Conservation (phyloP, 2,329 filamentous ascomycete genomes). For the Boeremia lycopersici region DNA sequence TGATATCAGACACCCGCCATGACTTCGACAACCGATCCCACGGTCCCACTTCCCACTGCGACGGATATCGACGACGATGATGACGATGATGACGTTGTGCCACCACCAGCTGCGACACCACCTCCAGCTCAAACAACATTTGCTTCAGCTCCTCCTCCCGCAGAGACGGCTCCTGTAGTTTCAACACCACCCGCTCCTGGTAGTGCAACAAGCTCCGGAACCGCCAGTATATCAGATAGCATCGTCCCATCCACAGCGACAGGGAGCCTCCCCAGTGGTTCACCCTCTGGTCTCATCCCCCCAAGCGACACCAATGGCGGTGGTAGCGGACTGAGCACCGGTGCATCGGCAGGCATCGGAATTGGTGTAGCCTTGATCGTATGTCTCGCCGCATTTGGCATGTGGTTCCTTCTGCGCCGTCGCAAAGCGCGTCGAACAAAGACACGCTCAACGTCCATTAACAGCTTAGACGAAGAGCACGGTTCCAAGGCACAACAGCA, state of each 20-base stretch:
- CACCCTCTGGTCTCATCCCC: background rate
- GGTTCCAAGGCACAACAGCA: background rate
- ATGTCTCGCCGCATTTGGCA: slow-evolving; percentile 17
- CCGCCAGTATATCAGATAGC: background rate
- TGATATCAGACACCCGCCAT: background rate
- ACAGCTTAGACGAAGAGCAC: slow-evolving; percentile 24
- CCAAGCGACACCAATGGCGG: background rate
- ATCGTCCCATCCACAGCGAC: slow-evolving; percentile 5
- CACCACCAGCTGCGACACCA: slow-evolving; percentile 2
- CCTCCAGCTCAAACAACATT: slow-evolving; percentile 8
- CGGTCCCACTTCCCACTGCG: slow-evolving; percentile 15
- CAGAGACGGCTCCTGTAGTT: background rate
- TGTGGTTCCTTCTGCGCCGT: slow-evolving; percentile 21
- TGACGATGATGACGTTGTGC: slow-evolving; percentile 13
- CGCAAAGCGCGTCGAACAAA: slow-evolving; percentile 12
- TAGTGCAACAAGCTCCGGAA: background rate
- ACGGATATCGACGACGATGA: slow-evolving; percentile 21
- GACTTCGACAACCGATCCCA: slow-evolving; percentile 19
- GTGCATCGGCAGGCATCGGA: slow-evolving; percentile 25
- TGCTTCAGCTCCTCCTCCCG: background rate
- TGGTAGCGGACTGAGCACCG: slow-evolving; percentile 11
- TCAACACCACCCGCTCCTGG: background rate
- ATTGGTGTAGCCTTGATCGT: slow-evolving; percentile 21
- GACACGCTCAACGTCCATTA: background rate
- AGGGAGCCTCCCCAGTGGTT: slow-evolving; percentile 3